A percentile compares a stretch with the other conserved stretches of the same genome.
These are phyloP conservation scores for Hapsidospora chrysogenum DNA, from an alignment of 495 filamentous ascomycete genomes.

Conservation along the genomic window DNA sequence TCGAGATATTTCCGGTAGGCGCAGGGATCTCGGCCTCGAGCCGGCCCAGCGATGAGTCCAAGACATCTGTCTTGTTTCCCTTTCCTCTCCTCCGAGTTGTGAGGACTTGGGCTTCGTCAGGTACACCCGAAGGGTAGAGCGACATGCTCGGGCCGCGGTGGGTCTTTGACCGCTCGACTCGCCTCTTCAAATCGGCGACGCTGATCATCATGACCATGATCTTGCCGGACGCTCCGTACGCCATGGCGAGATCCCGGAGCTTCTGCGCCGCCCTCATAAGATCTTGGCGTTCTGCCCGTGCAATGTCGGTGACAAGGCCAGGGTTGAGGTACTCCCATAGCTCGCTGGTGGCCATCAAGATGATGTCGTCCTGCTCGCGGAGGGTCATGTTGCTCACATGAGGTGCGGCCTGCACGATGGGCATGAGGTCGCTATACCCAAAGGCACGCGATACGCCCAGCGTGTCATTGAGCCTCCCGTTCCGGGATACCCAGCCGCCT, in stretches of 20 bases:
- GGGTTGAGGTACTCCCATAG: conserved; percentile 88
- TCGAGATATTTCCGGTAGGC: conserved; percentile 72
- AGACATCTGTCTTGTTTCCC: conserved; percentile 49
- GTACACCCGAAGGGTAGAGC: conserved; percentile 53
- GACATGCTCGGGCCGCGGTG: conserved; percentile 60
- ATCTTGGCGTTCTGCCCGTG: conserved; percentile 63
- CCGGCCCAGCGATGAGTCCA: conserved; percentile 66
- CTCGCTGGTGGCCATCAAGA: conserved; percentile 80
- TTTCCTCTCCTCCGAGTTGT: conserved; percentile 43
- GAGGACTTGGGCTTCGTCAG: conserved; percentile 46
- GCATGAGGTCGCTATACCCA: conserved; percentile 84
- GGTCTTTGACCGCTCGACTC: conserved; percentile 48
- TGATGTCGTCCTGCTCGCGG: conserved; percentile 82
- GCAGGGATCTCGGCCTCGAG: conserved; percentile 82
- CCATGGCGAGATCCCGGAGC: conserved; percentile 84
- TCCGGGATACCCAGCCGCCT: conserved; percentile 85
- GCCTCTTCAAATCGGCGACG: conserved; percentile 73
- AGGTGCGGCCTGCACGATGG: conserved; percentile 81
- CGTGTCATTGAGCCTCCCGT: conserved; percentile 81
- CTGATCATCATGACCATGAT: conserved; percentile 98
- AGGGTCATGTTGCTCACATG: conserved; percentile 63
- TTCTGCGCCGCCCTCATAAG: conserved; percentile 95
- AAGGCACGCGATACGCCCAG: conserved; percentile 89
- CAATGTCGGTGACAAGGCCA: conserved; percentile 81
- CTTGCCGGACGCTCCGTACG: conserved; percentile 82